Evolutionary conservation across 805 yeast genomes (phyloP), one percentile per base, ranked within the genome.

Genomic region (Myxozyma geophila): DNA sequence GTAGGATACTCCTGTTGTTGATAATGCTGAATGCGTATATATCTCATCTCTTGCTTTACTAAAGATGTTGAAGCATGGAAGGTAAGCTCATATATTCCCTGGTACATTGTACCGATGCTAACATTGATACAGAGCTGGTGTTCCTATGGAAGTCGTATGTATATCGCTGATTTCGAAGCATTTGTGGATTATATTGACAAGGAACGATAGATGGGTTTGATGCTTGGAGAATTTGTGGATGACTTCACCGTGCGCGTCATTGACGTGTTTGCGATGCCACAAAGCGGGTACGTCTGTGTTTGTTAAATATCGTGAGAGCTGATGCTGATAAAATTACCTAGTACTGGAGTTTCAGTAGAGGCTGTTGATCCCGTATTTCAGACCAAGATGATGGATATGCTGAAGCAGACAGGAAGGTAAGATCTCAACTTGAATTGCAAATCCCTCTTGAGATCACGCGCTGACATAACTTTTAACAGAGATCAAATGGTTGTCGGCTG

Each of bases 211-310:
- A 95, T 95, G 99, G 99, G 99, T 2, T 82, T 95, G 69, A 95
- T 95, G 99, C 83, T 96, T 66, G 99, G 99, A 52, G 98, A 93
- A 71, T 93, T 95, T 78, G 95, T 95, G 35, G 99, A 95, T 76
- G 98, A 95, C 66, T 93, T 89, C 77, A 95, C 99, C 0, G 95
- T 95, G 44, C 96, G 92, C 72, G 99, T 95, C 46, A 91, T 91
- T 60, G 99, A 95, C 74, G 99, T 96, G 57, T 95, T 95, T 82
- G 99, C 99, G 60, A 95, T 95, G 99, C 99, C 99, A 19, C 99
- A 95, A 79, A 86, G 92, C 53, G 82, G 81, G 71, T 68, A 43
- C 12, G 71, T 47, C 12, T 40, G 17, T 13, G 9, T 8, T 33
- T 12, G 23, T 3, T 17, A 9, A 13, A 10, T 21, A 23, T 8